Conservation (phyloP, 2,329 filamentous ascomycete genomes). For the Rhynchosporium graminicola region DNA sequence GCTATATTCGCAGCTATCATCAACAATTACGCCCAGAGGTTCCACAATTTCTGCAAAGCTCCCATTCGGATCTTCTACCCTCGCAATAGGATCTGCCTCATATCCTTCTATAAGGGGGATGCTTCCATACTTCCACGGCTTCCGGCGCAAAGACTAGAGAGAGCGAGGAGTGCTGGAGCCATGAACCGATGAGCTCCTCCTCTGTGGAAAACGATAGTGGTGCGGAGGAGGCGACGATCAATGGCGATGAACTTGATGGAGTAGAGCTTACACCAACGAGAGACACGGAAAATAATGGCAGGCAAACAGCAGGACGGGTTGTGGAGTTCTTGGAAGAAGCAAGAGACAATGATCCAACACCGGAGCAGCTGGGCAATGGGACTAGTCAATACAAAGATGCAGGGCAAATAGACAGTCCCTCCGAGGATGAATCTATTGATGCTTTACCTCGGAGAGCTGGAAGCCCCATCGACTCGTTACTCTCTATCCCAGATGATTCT, state of each 20-base stretch:
- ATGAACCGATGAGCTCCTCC: slow-evolving; percentile 64
- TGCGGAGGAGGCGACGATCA: slow-evolving; percentile 54
- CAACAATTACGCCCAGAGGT: slow-evolving; percentile 15
- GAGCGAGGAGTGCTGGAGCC: slow-evolving; percentile 30
- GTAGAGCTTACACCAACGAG: slow-evolving; percentile 49
- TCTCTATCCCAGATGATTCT: slow-evolving; percentile 79
- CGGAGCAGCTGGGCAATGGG: slow-evolving; percentile 41
- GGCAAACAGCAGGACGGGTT: slow-evolving; percentile 28
- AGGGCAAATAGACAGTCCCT: slow-evolving; percentile 47
- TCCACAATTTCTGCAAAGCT: neutral
- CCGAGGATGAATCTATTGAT: slow-evolving; percentile 57
- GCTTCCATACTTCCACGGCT: slow-evolving; percentile 31
- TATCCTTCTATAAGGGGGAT: slow-evolving; percentile 28
- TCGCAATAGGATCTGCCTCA: slow-evolving; percentile 14
- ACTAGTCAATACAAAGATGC: slow-evolving; percentile 37
- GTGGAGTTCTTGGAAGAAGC: slow-evolving; percentile 37
- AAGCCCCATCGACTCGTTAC: slow-evolving; percentile 68
- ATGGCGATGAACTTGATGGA: slow-evolving; percentile 38
- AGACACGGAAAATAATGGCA: slow-evolving; percentile 43
- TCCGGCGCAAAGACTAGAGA: slow-evolving; percentile 34
- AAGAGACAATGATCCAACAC: slow-evolving; percentile 32
- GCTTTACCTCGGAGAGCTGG: slow-evolving; percentile 55
- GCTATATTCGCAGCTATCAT: slow-evolving; percentile 19
- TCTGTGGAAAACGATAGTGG: slow-evolving; percentile 62
- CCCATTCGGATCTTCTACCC: neutral